Evolutionary conservation across 164 flowering plant genomes (phyloP).

Genomic region (Echeveria elegans): DNA sequence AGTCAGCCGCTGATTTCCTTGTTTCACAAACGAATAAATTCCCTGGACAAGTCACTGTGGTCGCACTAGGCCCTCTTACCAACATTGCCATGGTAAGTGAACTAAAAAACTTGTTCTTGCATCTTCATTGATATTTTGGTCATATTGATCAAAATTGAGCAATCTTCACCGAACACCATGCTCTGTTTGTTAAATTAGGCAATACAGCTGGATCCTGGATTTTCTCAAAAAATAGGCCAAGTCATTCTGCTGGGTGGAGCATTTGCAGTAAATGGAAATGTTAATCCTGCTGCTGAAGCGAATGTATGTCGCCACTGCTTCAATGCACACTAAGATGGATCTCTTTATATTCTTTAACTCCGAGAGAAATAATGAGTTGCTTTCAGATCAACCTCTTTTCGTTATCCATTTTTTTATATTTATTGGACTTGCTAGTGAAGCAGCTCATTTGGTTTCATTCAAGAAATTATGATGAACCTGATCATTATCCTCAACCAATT

Average conservation of each 20-base stretch:
- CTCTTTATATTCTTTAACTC: no score
- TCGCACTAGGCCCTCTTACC: conserved; percentile 89
- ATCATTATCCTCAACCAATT: not conserved
- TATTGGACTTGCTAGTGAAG: not conserved
- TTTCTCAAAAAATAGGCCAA: conserved; percentile 62
- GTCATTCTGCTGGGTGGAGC: conserved; percentile 92
- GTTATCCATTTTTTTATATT: not conserved
- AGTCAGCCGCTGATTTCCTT: conserved; percentile 65
- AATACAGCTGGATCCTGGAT: conserved; percentile 58
- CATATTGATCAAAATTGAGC: not conserved
- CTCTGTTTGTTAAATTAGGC: conserved; percentile 37
- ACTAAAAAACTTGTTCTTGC: not conserved
- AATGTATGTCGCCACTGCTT: conserved; percentile 44
- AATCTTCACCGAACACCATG: not conserved
- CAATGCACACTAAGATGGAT: not conserved
- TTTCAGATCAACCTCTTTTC: not conserved
- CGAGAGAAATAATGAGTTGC: no score
- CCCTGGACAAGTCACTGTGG: conserved; percentile 80
- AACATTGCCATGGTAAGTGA: conserved; percentile 74
- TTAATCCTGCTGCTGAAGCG: conserved; percentile 96
- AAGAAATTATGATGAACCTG: not conserved
- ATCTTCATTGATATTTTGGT: conserved; percentile 1
- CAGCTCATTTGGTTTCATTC: not conserved
- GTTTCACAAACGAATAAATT: conserved; percentile 52
- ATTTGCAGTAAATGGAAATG: conserved; percentile 89